Base-by-base conservation (phyloP, 2,329 filamentous ascomycete genomes). In the Plenodomus biglobosus region DNA sequence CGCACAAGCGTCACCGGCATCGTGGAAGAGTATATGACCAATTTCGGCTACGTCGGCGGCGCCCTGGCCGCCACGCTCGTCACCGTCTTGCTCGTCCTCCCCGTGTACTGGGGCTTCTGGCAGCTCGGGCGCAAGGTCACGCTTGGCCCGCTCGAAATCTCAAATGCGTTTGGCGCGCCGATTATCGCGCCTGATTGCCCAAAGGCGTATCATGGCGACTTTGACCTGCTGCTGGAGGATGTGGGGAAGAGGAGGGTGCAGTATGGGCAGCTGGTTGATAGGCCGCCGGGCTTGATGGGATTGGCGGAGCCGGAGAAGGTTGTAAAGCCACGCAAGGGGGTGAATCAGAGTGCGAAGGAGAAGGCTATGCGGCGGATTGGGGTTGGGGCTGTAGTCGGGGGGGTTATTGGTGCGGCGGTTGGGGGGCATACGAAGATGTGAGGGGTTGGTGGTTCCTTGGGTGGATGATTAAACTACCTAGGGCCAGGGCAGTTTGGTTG, bases 81-180 rank as follows among this genome's bases (percentile, higher is more conserved):
- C 39, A 69, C 65, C n/a, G 52, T 72, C 3, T 21, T 69, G 24
- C 58, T 60, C 49, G 65, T 71, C 0, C 50, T 69, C 1, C 65
- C 68, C n/a, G 61, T 63, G 1, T 71, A 67, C 58, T 71, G 58
- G 57, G 65, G 66, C 15, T 72, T 64, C 59, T 71, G 68, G 69
- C 53, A 70, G 27, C 62, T 71, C 0, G 68, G 68, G 1, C 65
- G 69, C 40, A 63, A 67, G 34, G 66, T 71, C 8, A 66, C 68
- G 4, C 55, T 72, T 0, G 62, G 61, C 13, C 69, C 69, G 5
- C 61, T 72, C 1, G 68, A 71, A 41, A 72, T 72, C 24, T 66
- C 66, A 1, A 61, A 69, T 18, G 68, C 67, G 1, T 71, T 71
- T 43, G 61, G 61, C 1, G 66, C 68, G 13, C 59, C 61, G 4